A percentile compares a stretch with the other conserved stretches of the same genome.
Evolutionary conservation across 768 basidiomycete species (phyloP).

Genomic region (Megacollybia marginata): DNA sequence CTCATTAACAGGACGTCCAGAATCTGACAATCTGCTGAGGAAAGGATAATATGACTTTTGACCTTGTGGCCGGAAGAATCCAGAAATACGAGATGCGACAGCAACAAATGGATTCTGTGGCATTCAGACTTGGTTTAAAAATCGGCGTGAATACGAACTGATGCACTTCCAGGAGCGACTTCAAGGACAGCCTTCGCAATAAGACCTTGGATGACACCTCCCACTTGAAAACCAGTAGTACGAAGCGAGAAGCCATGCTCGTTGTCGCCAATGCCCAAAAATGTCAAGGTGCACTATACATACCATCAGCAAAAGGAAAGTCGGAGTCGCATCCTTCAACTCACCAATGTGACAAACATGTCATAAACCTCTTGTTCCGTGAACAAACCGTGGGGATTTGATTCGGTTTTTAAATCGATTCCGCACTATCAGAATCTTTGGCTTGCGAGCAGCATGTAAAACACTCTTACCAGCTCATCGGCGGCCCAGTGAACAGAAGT

Average conservation of each 20-base stretch:
- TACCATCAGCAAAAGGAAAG: too few species aligned
- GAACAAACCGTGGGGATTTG: too few species aligned
- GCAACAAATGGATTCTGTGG: conserved; percentile 17
- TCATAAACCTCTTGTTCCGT: conserved; percentile 40
- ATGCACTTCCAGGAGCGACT: conserved; percentile 1
- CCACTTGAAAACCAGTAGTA: conserved; percentile 7
- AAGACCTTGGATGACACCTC: conserved; percentile 12
- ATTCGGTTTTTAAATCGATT: conserved; percentile 61
- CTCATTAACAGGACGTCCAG: conserved; percentile 29
- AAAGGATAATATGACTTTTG: conserved; percentile 32
- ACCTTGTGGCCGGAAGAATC: conserved; percentile 20
- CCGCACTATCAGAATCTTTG: conserved; percentile 44
- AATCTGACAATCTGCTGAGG: conserved; percentile 26
- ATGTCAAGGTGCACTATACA: conserved; percentile 14
- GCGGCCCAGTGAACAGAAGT: conserved; percentile 69
- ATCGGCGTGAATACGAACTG: too few species aligned
- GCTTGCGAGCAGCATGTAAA: conserved; percentile 6
- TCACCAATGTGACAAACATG: conserved; percentile 29
- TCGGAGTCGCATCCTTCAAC: too few species aligned
- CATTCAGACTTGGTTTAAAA: too few species aligned
- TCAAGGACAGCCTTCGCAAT: not conserved
- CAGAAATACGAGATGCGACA: conserved; percentile 16
- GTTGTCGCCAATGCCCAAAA: conserved; percentile 11
- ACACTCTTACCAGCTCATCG: conserved; percentile 65
- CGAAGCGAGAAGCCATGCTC: conserved; percentile 9